phyloP scores from a whole-genome alignment of 768 basidiomycete species.

The Panaeolus cyanescens region DNA sequence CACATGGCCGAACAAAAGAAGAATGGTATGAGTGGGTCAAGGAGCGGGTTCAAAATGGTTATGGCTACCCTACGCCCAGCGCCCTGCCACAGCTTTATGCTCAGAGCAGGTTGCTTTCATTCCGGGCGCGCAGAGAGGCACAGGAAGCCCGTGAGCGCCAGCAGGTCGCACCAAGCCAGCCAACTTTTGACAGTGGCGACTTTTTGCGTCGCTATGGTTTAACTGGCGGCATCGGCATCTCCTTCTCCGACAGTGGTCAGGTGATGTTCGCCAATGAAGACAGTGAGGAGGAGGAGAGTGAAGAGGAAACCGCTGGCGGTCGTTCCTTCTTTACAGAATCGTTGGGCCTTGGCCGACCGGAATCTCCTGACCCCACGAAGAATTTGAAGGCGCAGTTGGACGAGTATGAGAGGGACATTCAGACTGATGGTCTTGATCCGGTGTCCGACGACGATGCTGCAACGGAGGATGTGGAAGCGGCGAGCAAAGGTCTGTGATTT shows the following conservation, averaged over 20 bases:
- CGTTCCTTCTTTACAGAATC: slow-evolving; percentile 53
- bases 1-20: slow-evolving; percentile 84
- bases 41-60: slow-evolving; percentile 73
- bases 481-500: slow-evolving; percentile 3
- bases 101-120: slow-evolving; percentile 60
- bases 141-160: slow-evolving; percentile 48
- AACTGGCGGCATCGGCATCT: slow-evolving; percentile 50
- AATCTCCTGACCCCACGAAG: slow-evolving; percentile 53
- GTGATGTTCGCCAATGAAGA: slow-evolving; percentile 72
- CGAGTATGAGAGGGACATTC: slow-evolving; percentile 54
- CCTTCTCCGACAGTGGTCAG: slow-evolving; percentile 52
- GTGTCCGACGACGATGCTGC: slow-evolving; percentile 39
- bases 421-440: slow-evolving; percentile 35
- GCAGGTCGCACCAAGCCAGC: slow-evolving; percentile 30
- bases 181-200: slow-evolving; percentile 24
- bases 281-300: slow-evolving; percentile 61
- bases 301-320: slow-evolving; percentile 38
- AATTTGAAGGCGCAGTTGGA: slow-evolving; percentile 63
- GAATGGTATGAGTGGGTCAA: slow-evolving; percentile 93
- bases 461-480: slow-evolving; percentile 19
- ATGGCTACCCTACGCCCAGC: slow-evolving; percentile 80
- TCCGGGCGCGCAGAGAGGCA: slow-evolving; percentile 62
- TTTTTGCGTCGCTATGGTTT: slow-evolving; percentile 28
- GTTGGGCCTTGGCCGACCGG: slow-evolving; percentile 42
- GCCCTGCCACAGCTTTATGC: slow-evolving; percentile 78